Percentiles rank a stretch among this genome's conserved stretches.
phyloP scores from a whole-genome alignment of 768 basidiomycete species.

The Trametes gibbosa region DNA sequence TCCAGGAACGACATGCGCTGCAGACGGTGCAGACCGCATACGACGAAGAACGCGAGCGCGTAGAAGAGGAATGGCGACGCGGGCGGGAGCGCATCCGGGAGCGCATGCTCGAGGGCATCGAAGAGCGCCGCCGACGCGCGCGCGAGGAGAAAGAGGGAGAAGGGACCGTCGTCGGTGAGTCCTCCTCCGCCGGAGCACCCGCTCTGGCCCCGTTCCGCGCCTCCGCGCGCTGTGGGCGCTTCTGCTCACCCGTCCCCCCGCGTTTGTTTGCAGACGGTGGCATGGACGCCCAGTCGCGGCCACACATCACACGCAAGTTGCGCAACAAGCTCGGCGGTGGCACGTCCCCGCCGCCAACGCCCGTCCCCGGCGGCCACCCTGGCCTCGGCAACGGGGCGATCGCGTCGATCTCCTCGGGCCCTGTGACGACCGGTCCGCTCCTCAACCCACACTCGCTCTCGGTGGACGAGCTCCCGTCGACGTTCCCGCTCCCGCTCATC shows the following conservation, averaged over 20 bases:
- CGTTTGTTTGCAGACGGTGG: slow-evolving; percentile 50
- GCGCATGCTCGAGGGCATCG: slow-evolving; percentile 78
- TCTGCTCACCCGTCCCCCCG: neutral
- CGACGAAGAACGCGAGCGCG: slow-evolving; percentile 72
- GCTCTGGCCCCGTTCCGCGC: neutral
- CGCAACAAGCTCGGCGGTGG: slow-evolving; percentile 67
- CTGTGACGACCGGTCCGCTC: slow-evolving; percentile 67
- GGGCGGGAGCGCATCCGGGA: slow-evolving; percentile 76
- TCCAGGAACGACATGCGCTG: slow-evolving; percentile 67
- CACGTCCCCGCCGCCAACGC: slow-evolving; percentile 76
- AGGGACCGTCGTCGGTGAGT: slow-evolving; percentile 66
- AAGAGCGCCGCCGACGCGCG: slow-evolving; percentile 74
- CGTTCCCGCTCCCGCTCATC: slow-evolving; percentile 75
- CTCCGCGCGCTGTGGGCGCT: neutral
- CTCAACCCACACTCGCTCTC: slow-evolving; percentile 82
- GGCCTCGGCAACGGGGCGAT: slow-evolving; percentile 34
- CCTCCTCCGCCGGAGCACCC: neutral
- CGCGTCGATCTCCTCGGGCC: slow-evolving; percentile 42
- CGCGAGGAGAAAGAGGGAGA: slow-evolving; percentile 90
- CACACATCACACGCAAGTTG: slow-evolving; percentile 81
- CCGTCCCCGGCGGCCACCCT: slow-evolving; percentile 38
- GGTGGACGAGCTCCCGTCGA: slow-evolving; percentile 84
- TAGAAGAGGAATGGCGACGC: slow-evolving; percentile 80
- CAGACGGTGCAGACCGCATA: slow-evolving; percentile 69
- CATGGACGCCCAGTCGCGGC: slow-evolving; percentile 72